These are phyloP conservation scores for Ophiocytium majus DNA, from an alignment of 352 stramenopile species.

Conservation along the genomic window DNA sequence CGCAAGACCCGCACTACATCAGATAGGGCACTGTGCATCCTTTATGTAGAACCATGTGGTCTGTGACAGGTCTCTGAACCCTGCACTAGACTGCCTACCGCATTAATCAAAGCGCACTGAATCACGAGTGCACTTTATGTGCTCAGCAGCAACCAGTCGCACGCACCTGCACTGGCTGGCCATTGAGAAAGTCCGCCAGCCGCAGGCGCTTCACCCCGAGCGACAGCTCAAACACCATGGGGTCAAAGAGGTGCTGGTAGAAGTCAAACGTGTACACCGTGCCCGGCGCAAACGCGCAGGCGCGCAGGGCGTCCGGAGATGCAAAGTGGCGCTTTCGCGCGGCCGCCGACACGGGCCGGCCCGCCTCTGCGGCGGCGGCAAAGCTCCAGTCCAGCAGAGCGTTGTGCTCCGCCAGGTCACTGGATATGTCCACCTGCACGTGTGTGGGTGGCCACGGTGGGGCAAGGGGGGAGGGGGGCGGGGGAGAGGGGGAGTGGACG, in stretches of 20 bases:
- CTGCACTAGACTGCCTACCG: not conserved
- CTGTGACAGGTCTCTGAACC: not conserved
- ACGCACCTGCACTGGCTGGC: constrained; percentile 41
- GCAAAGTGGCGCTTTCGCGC: not conserved
- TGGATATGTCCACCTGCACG: not conserved
- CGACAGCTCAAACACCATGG: constrained; percentile 35
- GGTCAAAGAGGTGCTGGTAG: constrained; percentile 52
- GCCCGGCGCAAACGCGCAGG: constrained; percentile 4
- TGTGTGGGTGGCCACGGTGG: not conserved
- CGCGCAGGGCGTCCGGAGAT: not conserved
- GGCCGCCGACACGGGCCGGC: not conserved
- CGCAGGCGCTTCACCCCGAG: constrained; percentile 38
- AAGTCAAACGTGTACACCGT: constrained; percentile 55
- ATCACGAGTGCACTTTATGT: constrained; percentile 9
- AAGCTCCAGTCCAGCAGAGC: not conserved
- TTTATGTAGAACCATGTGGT: not conserved
- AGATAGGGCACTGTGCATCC: not conserved
- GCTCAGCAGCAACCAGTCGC: not conserved
- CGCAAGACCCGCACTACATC: not conserved
- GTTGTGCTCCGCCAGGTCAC: not conserved
- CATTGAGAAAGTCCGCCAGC: constrained; percentile 48
- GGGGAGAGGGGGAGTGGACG: too few relatives aligned
- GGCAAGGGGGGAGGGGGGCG: not conserved
- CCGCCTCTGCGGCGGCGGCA: not conserved
- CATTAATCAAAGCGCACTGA: not conserved